phyloP scores from a whole-genome alignment of 108 stramenopile genomes.

The Nannochloropsis gaditana region DNA sequence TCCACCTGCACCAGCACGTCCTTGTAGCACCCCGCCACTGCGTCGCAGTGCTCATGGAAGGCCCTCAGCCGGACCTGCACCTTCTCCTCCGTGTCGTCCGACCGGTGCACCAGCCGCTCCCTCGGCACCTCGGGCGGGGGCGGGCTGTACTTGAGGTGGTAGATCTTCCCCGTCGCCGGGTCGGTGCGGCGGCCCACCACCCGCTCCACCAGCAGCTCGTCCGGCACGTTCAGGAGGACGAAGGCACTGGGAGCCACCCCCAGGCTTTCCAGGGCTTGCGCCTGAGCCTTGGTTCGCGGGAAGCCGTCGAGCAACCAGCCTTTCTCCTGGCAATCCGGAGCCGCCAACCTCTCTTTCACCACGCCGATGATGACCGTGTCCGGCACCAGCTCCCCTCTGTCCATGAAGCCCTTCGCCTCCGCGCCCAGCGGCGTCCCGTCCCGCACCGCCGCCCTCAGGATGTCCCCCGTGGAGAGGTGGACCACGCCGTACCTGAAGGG shows the following conservation, averaged over 20 bases:
- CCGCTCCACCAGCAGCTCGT: slow-evolving; percentile 80
- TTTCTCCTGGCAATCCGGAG: slow-evolving; percentile 67
- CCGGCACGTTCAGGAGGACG: slow-evolving; percentile 86
- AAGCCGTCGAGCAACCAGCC: slow-evolving; percentile 98
- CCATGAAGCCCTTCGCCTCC: slow-evolving; percentile 78
- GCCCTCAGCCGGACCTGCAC: neutral
- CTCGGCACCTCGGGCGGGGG: slow-evolving; percentile 67
- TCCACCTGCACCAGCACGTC: slow-evolving; percentile 25
- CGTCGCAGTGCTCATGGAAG: neutral
- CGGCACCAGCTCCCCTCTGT: slow-evolving; percentile 80
- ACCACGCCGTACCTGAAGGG: slow-evolving; percentile 61
- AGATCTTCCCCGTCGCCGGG: slow-evolving; percentile 87
- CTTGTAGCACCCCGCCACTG: slow-evolving; percentile 13
- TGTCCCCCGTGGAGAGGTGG: slow-evolving; percentile 84
- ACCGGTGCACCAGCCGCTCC: slow-evolving; percentile 67
- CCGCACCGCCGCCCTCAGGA: slow-evolving; percentile 79
- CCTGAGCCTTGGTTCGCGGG: slow-evolving; percentile 84
- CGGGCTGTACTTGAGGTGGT: slow-evolving; percentile 86
- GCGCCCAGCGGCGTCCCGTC: slow-evolving; percentile 67
- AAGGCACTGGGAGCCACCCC: slow-evolving; percentile 72
- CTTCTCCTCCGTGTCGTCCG: slow-evolving; percentile 88
- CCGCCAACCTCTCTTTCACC: slow-evolving; percentile 72
- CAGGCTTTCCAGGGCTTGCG: slow-evolving; percentile 42
- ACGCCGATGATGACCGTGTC: slow-evolving; percentile 92
- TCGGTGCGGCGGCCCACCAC: slow-evolving; percentile 90